Evolutionary conservation across 352 stramenopile species (phyloP), one percentile per base, ranked within the genome.

Genomic region (Plasmopara muralis): DNA sequence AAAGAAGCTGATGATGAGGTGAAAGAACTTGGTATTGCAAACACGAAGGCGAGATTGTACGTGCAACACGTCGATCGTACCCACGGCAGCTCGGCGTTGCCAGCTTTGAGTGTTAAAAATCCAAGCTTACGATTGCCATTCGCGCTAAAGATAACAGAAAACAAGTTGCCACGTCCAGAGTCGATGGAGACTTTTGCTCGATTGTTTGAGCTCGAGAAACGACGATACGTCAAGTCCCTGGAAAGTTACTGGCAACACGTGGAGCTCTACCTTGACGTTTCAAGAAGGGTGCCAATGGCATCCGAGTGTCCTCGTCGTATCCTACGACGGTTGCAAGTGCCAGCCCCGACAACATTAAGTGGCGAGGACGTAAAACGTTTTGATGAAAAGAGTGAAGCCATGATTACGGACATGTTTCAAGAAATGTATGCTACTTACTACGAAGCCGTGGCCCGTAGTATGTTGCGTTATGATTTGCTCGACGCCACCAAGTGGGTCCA

Each of bases 401-500:
- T 89, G 65, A 80, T 93, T 33, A 68, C 81, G 5, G 67, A 81
- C 2, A 80, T 84, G 35, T 89, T 89, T 41, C 74, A 91, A 50
- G 74, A 91, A 43, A 65, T 90, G 0, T 89, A 91, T 43, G 57
- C 47, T 0, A 74, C 89, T 34, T 95, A 95, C 64, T 85, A 83
- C 45, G 71, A 84, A 52, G 87, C 71, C 0, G 61, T 85, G 13
- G 89, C 81, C 0, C 78, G 82, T 10, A 73, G 79, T 18, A 93
- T 96, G 73, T 67, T 97, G 6, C 64, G 89, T 28, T 97, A 97
- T 50, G 83, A 93, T 49, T 59, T 97, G 4, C 58, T 92, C 9
- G 85, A 97, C 52, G 72, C 77, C 0, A 75, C 66, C 9, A 62
- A 63, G 42, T 87, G 77, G 30, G 55, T 78, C 53, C 68, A 72